Evolutionary conservation across 768 basidiomycete species (phyloP).

Genomic region (Suillus luteus): DNA sequence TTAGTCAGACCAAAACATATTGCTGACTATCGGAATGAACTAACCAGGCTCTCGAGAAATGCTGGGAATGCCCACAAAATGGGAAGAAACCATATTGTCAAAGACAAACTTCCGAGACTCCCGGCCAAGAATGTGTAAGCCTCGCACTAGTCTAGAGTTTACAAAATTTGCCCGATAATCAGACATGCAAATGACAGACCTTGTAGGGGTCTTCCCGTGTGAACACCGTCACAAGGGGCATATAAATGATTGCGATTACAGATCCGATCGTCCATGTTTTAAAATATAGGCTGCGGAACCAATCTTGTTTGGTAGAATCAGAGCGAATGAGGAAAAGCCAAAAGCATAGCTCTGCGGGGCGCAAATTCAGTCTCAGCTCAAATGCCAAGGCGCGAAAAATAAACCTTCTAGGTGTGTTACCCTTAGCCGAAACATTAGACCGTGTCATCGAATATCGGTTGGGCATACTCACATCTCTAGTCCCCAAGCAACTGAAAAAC

Average conservation of each 20-base stretch:
- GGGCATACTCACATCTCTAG: constrained; percentile 64
- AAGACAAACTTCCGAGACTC: constrained; percentile 62
- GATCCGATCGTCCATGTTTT: constrained; percentile 74
- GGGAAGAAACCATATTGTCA: constrained; percentile 77
- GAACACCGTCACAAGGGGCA: constrained; percentile 71
- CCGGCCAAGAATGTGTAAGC: constrained; percentile 71
- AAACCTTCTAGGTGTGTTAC: constrained; percentile 80
- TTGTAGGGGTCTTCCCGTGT: constrained; percentile 59
- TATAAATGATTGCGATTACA: constrained; percentile 54
- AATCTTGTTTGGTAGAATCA: constrained; percentile 61
- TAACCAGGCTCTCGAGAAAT: constrained; percentile 62
- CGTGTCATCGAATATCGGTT: not conserved
- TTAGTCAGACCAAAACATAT: not conserved
- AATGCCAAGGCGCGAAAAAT: constrained; percentile 1
- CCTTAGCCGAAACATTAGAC: constrained; percentile 37
- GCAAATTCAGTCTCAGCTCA: not conserved
- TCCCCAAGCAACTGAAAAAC: constrained; percentile 68
- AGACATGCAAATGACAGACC: constrained; percentile 38
- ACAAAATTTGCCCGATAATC: constrained; percentile 9
- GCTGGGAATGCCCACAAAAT: constrained; percentile 71
- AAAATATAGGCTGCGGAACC: constrained; percentile 79
- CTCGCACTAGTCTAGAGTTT: constrained; percentile 52
- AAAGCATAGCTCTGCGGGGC: constrained; percentile 70
- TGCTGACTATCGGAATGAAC: constrained; percentile 22
- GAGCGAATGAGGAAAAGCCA: constrained; percentile 84